These are phyloP conservation scores for Trichophyton schoenleinii DNA, from an alignment of 2,329 filamentous ascomycete genomes.

Conservation along the genomic window DNA sequence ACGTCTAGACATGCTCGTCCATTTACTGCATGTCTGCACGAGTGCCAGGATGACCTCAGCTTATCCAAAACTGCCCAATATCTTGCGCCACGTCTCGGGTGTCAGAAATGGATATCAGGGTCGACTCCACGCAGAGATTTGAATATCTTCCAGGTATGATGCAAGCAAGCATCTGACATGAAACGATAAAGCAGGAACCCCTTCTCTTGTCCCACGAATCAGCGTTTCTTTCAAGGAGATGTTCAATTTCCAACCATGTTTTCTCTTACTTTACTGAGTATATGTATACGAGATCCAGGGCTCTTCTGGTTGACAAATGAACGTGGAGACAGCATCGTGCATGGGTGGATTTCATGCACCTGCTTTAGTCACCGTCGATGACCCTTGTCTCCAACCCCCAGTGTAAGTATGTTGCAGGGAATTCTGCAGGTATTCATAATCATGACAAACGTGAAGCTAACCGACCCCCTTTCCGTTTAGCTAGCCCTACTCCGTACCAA, in stretches of 20 bases:
- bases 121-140: background rate
- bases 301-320: background rate
- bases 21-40: background rate
- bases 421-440: conserved; percentile 3
- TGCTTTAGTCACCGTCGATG: background rate
- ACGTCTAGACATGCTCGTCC: background rate
- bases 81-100: background rate
- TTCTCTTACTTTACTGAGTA: background rate
- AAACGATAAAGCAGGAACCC: background rate
- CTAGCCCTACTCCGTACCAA: background rate
- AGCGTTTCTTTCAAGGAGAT: background rate
- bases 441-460: conserved; percentile 1
- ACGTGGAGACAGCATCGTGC: background rate
- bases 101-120: too few species aligned
- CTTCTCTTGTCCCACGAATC: background rate
- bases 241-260: background rate
- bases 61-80: background rate
- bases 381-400: background rate
- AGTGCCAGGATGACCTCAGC: background rate
- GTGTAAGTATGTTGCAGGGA: background rate
- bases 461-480: background rate
- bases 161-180: background rate
- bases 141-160: background rate
- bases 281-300: background rate
- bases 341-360: background rate